Percentiles rank a stretch among this genome's conserved stretches.
Conservation (phyloP, 257 asterid species). For the Ophiorrhiza pumila region DNA sequence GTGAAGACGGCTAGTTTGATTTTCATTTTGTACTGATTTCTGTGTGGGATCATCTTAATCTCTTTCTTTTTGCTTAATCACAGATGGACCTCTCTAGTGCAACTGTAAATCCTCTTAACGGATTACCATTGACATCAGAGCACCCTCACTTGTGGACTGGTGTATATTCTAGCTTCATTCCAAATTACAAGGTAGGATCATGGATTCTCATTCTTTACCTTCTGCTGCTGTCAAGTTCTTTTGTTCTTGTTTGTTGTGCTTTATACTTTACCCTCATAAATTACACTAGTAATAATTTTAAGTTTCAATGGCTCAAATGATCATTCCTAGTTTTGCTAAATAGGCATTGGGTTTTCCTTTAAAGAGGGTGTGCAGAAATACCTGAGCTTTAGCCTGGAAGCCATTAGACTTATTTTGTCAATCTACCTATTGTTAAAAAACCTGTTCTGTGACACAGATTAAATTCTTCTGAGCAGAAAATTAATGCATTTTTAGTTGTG, state of each 20-base stretch:
- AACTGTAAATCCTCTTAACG: slow-evolving; percentile 26
- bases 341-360: background rate
- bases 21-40: background rate
- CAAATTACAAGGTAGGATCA: slow-evolving; percentile 26
- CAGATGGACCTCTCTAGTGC: slow-evolving; percentile 31
- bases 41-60: background rate
- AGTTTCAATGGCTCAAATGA: background rate
- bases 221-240: background rate
- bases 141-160: slow-evolving; percentile 33
- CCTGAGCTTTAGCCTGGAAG: background rate
- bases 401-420: background rate
- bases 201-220: background rate
- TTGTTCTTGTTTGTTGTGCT: background rate
- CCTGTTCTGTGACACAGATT: background rate
- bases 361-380: background rate
- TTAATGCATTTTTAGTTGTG: background rate
- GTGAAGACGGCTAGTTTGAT: background rate
- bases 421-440: background rate
- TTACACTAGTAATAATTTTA: no score
- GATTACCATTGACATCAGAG: slow-evolving; percentile 28
- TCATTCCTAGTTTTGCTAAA: background rate
- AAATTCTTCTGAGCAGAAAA: background rate
- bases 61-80: background rate
- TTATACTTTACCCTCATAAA: background rate
- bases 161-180: slow-evolving; percentile 25